Evolutionary conservation across 495 filamentous ascomycete species (phyloP), one percentile per base, ranked within the genome.

Genomic region (Aspergillus kassunensis): DNA sequence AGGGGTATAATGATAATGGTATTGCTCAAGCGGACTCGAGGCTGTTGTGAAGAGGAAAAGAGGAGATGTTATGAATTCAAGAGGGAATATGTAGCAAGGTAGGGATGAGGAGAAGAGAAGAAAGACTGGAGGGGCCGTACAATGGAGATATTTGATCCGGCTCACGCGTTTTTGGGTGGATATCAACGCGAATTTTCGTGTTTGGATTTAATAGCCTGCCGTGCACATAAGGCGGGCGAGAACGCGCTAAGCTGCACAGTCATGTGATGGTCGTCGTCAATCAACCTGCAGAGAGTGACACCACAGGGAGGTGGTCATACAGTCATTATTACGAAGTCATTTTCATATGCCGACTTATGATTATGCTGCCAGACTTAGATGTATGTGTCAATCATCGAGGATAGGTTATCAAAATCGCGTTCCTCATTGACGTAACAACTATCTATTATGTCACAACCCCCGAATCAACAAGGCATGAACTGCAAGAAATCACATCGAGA

Each of bases 101-200:
- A 46, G 47, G 57, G 55, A 37, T 55, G 47, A 44, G 40, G 54
- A 59, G 58, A 62, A 49, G 53, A 56, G 47, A 61, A 59, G 58
- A 61, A 64, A 68, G 62, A 61, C 44, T 9, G 50, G 70, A 73
- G 66, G 68, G 70, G 67, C 63, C 59, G 57, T 47, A 45, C 39
- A 45, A 52, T 54, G 64, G 50, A 61, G 60, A 64, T 69, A 69
- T 69, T 70, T 67, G 62, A 66, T 64, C 46, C 58, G 59, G 60
- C 62, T 60, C 63, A 68, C 70, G 70, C 68, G 63, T 67, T 64
- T 51, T 50, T 52, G n/a, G 55, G 60, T 66, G 55, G 49, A 58
- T 50, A 60, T 51, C 50, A 57, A 63, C 64, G 68, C 65, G 65
- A 72, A 60, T 69, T 70, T 67, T 70, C 67, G 66, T 67, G 69